These are phyloP conservation scores for Isabelozyma pseudorhagii DNA, from an alignment of 805 yeast genomes.

Conservation along the genomic window DNA sequence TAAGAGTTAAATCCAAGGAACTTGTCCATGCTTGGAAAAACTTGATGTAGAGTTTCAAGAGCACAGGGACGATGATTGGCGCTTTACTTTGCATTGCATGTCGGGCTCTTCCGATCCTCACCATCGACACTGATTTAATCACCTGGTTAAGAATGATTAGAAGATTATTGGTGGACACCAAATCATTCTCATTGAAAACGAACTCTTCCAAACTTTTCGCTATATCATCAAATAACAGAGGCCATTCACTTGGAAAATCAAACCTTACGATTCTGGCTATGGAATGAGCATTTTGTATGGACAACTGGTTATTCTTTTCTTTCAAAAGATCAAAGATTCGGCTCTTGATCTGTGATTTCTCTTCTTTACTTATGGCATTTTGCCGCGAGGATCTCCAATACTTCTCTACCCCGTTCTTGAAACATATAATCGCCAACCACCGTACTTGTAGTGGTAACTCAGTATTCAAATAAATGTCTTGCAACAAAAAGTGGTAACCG, in stretches of 20 bases:
- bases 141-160: slow-evolving; percentile 72
- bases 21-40: slow-evolving; percentile 65
- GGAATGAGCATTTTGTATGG: slow-evolving; percentile 83
- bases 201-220: slow-evolving; percentile 44
- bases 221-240: slow-evolving; percentile 66
- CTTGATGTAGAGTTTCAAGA: slow-evolving; percentile 56
- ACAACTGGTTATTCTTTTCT: slow-evolving; percentile 71
- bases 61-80: slow-evolving; percentile 56
- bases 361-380: slow-evolving; percentile 54
- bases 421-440: slow-evolving; percentile 84
- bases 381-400: slow-evolving; percentile 75
- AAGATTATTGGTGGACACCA: slow-evolving; percentile 57
- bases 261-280: slow-evolving; percentile 72
- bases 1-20: slow-evolving; percentile 45
- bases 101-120: slow-evolving; percentile 79
- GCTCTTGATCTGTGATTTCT: slow-evolving; percentile 60
- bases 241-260: slow-evolving; percentile 91
- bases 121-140: slow-evolving; percentile 68
- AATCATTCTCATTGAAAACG: slow-evolving; percentile 37
- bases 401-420: slow-evolving; percentile 83
- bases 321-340: slow-evolving; percentile 57
- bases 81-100: slow-evolving; percentile 73
- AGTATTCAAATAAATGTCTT: slow-evolving; percentile 55
- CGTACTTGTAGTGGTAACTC: slow-evolving; percentile 62
- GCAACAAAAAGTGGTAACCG: slow-evolving; percentile 58